Conservation (phyloP, 371 early-diverging fungal genomes). For the Mortierella sp. region DNA sequence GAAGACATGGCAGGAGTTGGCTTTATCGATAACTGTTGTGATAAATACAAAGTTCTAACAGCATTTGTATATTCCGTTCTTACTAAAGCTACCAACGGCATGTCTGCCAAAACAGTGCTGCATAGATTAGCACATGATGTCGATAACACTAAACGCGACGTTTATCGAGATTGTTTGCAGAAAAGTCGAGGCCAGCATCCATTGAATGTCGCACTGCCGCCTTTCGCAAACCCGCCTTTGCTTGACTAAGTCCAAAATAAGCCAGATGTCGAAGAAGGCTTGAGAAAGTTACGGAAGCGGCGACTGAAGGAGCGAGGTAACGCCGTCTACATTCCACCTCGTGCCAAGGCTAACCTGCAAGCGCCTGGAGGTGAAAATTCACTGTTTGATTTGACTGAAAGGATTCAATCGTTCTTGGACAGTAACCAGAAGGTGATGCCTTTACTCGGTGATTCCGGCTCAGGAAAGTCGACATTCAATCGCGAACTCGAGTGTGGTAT, state of each 20-base stretch:
- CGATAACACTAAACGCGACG: not conserved
- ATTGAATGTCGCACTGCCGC: not conserved
- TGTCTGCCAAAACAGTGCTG: not conserved
- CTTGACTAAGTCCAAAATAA: conserved; percentile 11
- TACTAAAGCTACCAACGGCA: not conserved
- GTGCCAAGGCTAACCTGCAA: conserved; percentile 11
- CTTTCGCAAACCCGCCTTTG: not conserved
- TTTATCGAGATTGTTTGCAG: too few species aligned
- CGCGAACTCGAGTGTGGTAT: conserved; percentile 4
- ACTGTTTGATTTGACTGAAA: conserved; percentile 12
- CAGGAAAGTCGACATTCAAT: conserved; percentile 21
- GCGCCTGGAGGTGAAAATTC: not conserved
- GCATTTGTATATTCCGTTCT: not conserved
- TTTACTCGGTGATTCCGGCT: conserved; percentile 21
- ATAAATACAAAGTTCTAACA: not conserved
- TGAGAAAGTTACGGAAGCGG: conserved; percentile 7
- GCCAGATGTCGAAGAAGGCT: conserved; percentile 7
- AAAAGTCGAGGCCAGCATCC: too few species aligned
- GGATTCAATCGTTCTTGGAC: conserved; percentile 7
- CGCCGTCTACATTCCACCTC: conserved; percentile 12
- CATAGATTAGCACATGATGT: not conserved
- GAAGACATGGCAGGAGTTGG: not conserved
- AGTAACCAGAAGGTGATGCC: conserved; percentile 13
- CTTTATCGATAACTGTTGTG: too few species aligned
- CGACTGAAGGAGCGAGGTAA: conserved; percentile 5